phyloP scores from a whole-genome alignment of 352 stramenopile genomes.

The Phytopythium helicoides region DNA sequence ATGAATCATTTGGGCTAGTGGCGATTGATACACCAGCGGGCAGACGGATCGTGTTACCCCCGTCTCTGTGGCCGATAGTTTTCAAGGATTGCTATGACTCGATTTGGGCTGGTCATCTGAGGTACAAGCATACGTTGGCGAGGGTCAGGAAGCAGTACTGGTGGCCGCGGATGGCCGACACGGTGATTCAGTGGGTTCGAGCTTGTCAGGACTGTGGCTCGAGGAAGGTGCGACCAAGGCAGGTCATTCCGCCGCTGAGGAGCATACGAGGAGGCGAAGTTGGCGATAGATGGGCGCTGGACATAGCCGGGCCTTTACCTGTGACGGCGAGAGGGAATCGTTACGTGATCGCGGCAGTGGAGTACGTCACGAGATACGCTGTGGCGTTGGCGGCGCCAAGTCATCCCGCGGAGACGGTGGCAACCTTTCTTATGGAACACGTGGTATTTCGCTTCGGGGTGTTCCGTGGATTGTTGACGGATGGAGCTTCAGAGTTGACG shows the following conservation, averaged over 20 bases:
- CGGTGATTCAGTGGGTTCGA: not conserved
- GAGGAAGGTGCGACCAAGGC: slow-evolving; percentile 6
- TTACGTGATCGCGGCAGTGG: slow-evolving; percentile 9
- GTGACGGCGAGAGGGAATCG: slow-evolving; percentile 4
- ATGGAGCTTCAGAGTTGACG: too few species aligned
- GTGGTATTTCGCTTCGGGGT: too few species aligned
- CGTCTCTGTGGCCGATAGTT: slow-evolving; percentile 8
- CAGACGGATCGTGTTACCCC: slow-evolving; percentile 2
- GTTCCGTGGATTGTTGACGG: too few species aligned
- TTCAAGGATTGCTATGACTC: slow-evolving; percentile 11
- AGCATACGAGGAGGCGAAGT: slow-evolving; percentile 12
- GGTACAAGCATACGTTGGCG: slow-evolving; percentile 4
- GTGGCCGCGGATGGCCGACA: slow-evolving; percentile 6
- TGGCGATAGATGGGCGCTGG: slow-evolving; percentile 13
- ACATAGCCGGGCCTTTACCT: slow-evolving; percentile 7
- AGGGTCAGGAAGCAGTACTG: not conserved
- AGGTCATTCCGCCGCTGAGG: slow-evolving; percentile 14
- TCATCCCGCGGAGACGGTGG: too few species aligned
- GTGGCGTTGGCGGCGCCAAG: too few species aligned
- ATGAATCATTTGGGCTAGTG: not conserved
- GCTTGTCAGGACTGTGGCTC: slow-evolving; percentile 9
- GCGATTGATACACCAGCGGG: slow-evolving; percentile 1
- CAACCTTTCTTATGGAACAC: too few species aligned
- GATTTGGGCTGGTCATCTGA: slow-evolving; percentile 8
- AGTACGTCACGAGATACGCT: too few species aligned